These are phyloP conservation scores for Phytopythium montanum DNA, from an alignment of 352 stramenopile species.

Conservation along the genomic window DNA sequence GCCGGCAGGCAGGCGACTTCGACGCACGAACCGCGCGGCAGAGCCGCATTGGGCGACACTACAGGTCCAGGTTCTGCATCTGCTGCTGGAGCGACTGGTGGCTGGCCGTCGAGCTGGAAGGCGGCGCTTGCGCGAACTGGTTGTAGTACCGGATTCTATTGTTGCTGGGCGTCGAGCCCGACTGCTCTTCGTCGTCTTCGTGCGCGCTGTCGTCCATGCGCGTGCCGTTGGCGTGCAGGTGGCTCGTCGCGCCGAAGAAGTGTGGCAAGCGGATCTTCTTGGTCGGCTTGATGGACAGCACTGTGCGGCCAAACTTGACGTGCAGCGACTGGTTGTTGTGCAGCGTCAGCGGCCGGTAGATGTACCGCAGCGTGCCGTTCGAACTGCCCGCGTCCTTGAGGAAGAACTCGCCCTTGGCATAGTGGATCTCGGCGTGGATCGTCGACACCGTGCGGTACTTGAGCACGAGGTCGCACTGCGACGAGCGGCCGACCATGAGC, in stretches of 20 bases:
- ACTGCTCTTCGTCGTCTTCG: constrained; percentile 60
- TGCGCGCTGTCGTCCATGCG: constrained; percentile 55
- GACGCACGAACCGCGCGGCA: neutral
- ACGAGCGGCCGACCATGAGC: constrained; percentile 92
- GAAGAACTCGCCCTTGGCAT: constrained; percentile 93
- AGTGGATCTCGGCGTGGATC: constrained; percentile 93
- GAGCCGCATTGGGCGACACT: constrained; percentile 16
- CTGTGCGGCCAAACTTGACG: constrained; percentile 84
- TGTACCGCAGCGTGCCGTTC: constrained; percentile 93
- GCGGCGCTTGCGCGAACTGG: constrained; percentile 32
- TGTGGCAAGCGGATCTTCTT: constrained; percentile 87
- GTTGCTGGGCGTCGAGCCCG: constrained; percentile 62
- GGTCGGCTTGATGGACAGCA: constrained; percentile 85
- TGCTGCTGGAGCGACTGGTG: constrained; percentile 45
- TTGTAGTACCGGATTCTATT: constrained; percentile 62
- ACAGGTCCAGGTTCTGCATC: constrained; percentile 81
- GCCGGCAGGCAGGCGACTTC: neutral
- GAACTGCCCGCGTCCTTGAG: constrained; percentile 93
- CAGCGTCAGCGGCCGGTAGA: constrained; percentile 91
- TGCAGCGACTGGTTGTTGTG: constrained; percentile 87
- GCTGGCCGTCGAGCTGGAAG: constrained; percentile 17
- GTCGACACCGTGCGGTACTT: constrained; percentile 95
- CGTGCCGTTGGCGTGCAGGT: constrained; percentile 42
- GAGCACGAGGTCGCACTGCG: constrained; percentile 92
- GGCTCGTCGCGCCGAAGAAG: constrained; percentile 64